Evolutionary conservation across 257 asterid genomes (phyloP).

Genomic region (Thymus mandschuricus): DNA sequence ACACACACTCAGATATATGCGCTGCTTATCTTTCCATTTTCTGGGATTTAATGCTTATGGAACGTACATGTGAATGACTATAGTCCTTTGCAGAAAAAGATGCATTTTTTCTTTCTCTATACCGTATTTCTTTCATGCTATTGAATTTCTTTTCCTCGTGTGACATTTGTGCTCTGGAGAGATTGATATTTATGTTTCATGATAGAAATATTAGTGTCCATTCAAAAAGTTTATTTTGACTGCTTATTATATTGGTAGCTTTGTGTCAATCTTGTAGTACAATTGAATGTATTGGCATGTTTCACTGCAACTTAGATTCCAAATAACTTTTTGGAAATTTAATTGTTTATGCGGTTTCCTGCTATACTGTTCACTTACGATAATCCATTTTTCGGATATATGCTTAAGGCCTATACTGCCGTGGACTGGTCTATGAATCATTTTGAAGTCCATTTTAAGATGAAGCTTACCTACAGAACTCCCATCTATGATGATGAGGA

Average conservation of each 20-base stretch:
- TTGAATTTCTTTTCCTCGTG: not conserved
- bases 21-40: conserved; percentile 12
- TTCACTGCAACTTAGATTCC: conserved; percentile 7
- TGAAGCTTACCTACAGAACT: conserved; percentile 86
- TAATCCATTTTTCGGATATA: conserved; percentile 33
- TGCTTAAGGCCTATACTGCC: conserved; percentile 69
- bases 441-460: conserved; percentile 72
- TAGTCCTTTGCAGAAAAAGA: conserved; percentile 1
- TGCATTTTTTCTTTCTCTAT: not conserved
- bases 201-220: not conserved
- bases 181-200: conserved; percentile 15
- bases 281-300: conserved; percentile 20
- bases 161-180: conserved; percentile 17
- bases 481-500: conserved; percentile 66
- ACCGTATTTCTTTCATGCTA: not conserved
- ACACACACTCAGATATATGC: not conserved
- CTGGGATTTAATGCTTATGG: conserved; percentile 9
- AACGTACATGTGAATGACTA: conserved; percentile 8
- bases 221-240: conserved; percentile 5
- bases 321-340: conserved; percentile 12
- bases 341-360: conserved; percentile 5
- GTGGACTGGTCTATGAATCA: conserved; percentile 87
- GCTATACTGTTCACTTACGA: conserved; percentile 32
- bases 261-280: conserved; percentile 16
- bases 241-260: conserved; percentile 9